These are phyloP conservation scores for Schwanniomyces vanrijiae DNA, from an alignment of 805 yeast species.

Conservation along the genomic window DNA sequence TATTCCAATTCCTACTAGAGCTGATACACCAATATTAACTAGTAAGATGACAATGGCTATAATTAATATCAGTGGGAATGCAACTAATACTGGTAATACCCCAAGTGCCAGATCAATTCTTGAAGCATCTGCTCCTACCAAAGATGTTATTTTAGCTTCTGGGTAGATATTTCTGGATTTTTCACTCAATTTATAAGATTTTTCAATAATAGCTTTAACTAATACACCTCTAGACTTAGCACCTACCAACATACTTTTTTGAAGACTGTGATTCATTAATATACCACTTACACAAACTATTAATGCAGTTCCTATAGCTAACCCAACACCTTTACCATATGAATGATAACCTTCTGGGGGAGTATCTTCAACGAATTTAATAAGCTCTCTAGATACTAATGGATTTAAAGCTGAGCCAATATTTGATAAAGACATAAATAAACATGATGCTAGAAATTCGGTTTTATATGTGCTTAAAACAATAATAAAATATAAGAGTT, in stretches of 20 bases:
- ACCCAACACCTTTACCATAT: slow-evolving; percentile 62
- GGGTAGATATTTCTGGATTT: slow-evolving; percentile 12
- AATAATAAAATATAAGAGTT: slow-evolving; percentile 33
- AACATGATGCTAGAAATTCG: slow-evolving; percentile 34
- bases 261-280: slow-evolving; percentile 11
- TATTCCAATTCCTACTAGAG: slow-evolving; percentile 15
- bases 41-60: slow-evolving; percentile 14
- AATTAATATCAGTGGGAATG: slow-evolving; percentile 11
- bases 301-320: slow-evolving; percentile 62
- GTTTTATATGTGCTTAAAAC: slow-evolving; percentile 45
- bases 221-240: slow-evolving; percentile 11
- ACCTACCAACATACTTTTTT: slow-evolving; percentile 11
- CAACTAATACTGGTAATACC: slow-evolving; percentile 8
- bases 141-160: slow-evolving; percentile 11
- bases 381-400: slow-evolving; percentile 57
- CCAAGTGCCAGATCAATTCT: slow-evolving; percentile 13
- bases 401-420: slow-evolving; percentile 54
- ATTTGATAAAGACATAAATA: slow-evolving; percentile 41
- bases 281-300: slow-evolving; percentile 33
- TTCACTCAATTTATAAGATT: slow-evolving; percentile 13
- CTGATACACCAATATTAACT: slow-evolving; percentile 15
- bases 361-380: slow-evolving; percentile 38
- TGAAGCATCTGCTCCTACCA: slow-evolving; percentile 16
- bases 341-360: slow-evolving; percentile 15
- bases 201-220: slow-evolving; percentile 12